phyloP scores from a whole-genome alignment of 176 grass and related monocot species.

The Musa acuminata region DNA sequence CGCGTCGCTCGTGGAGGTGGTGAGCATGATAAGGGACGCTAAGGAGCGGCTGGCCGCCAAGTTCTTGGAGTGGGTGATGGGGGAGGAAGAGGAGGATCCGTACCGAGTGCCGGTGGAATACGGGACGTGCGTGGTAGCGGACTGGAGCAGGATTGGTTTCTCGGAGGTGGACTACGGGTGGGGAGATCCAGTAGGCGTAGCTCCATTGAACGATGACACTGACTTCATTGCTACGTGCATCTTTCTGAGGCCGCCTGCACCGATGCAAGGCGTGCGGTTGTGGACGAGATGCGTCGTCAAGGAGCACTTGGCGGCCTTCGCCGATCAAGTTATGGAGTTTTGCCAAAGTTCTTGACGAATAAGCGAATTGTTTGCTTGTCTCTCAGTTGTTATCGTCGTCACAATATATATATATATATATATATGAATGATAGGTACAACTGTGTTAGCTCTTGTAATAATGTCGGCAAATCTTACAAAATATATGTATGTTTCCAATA shows the following conservation, averaged over 20 bases:
- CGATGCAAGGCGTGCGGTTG: conserved; percentile 59
- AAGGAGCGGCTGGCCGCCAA: conserved; percentile 30
- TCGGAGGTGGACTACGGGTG: conserved; percentile 63
- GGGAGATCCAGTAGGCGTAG: conserved; percentile 42
- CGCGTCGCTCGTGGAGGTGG: conserved; percentile 22
- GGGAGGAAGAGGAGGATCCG: conserved; percentile 26
- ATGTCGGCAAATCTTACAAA: too few species aligned
- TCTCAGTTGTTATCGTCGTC: too few species aligned
- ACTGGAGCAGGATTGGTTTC: conserved; percentile 67
- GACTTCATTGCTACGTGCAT: conserved; percentile 36
- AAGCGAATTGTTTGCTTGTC: too few species aligned
- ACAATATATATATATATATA: too few species aligned
- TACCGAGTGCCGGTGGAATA: conserved; percentile 52
- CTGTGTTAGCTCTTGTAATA: too few species aligned
- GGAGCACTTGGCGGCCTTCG: conserved; percentile 37
- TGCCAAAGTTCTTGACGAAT: background rate
- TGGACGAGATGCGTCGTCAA: conserved; percentile 54
- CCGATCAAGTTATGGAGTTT: conserved; percentile 44
- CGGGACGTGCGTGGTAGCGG: conserved; percentile 46
- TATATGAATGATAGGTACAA: too few species aligned
- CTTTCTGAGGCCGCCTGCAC: conserved; percentile 41
- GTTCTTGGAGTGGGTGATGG: conserved; percentile 53
- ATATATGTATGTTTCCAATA: too few species aligned
- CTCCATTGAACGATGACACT: conserved; percentile 51
- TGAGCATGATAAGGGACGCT: conserved; percentile 39